Conservation (phyloP, 148 eudicot genomes). For the Polygonum aviculare region DNA sequence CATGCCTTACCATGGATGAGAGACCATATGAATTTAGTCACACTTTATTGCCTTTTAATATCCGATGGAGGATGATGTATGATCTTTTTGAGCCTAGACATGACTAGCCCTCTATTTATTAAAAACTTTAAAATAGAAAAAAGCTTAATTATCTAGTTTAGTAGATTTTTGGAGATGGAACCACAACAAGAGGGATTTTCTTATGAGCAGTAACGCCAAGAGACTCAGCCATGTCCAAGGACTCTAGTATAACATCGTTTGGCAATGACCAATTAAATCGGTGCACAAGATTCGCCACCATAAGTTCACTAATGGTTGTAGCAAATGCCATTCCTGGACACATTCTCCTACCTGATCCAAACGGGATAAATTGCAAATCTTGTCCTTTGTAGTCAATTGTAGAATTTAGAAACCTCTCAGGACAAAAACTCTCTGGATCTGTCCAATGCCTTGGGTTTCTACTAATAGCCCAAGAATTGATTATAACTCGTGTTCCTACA, state of each 20-base stretch:
- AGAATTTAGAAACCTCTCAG: conserved; percentile 39
- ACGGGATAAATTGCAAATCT: conserved; percentile 38
- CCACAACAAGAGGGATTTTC: background rate
- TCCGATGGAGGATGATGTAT: no score
- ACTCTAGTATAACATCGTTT: no score
- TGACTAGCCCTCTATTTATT: no score
- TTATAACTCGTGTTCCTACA: conserved; percentile 2
- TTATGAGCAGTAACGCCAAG: background rate
- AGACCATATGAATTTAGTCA: no score
- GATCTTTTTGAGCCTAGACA: no score
- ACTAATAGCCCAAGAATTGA: conserved; percentile 6
- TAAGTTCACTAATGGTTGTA: conserved; percentile 12
- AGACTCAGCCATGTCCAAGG: no score
- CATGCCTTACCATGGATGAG: no score
- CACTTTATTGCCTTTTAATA: no score
- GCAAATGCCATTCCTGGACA: conserved; percentile 22
- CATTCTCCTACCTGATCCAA: conserved; percentile 23
- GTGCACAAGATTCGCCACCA: no score
- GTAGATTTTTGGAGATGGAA: background rate
- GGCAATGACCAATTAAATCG: no score
- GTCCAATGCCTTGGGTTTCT: background rate
- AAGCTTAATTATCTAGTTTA: no score
- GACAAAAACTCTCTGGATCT: conserved; percentile 17
- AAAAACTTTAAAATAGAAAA: no score
- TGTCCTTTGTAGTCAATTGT: conserved; percentile 33